A percentile compares a stretch with the other conserved stretches of the same genome.
Evolutionary conservation across 352 stramenopile genomes (phyloP).

Genomic region (Phytophthora syringae): DNA sequence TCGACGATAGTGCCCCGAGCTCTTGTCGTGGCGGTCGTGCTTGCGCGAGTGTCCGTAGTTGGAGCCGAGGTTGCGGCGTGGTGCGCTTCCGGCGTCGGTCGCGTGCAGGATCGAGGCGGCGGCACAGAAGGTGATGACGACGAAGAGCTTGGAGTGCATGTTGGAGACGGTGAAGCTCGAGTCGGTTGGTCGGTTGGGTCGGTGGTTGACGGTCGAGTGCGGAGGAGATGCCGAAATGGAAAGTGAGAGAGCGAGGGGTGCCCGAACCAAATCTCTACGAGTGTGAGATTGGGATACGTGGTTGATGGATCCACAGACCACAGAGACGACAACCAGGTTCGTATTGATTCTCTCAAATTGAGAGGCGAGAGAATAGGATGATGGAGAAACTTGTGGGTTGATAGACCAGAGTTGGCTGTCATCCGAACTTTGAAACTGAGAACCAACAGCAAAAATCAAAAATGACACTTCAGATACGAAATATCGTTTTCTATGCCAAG

Average conservation of each 20-base stretch:
- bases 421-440: too few relatives aligned
- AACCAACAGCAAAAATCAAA: too few relatives aligned
- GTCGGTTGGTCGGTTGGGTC: neutral
- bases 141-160: conserved; percentile 29
- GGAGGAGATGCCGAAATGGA: conserved; percentile 1
- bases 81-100: conserved; percentile 3
- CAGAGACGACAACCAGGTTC: too few relatives aligned
- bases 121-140: conserved; percentile 18
- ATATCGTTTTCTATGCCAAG: too few relatives aligned
- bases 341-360: neutral
- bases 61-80: conserved; percentile 17
- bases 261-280: neutral
- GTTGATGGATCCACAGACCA: neutral
- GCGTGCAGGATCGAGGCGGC: conserved; percentile 9
- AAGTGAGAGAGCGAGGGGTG: conserved; percentile 7
- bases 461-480: too few relatives aligned
- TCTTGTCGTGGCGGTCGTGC: neutral
- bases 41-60: conserved; percentile 11
- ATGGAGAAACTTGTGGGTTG: neutral
- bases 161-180: neutral
- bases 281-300: neutral
- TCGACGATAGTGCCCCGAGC: conserved; percentile 16
- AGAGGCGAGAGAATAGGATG: neutral
- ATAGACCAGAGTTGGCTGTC: too few relatives aligned
- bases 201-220: conserved; percentile 1